Conservation (phyloP, 306 rosid genomes). For the Ormosia semicastrata region DNA sequence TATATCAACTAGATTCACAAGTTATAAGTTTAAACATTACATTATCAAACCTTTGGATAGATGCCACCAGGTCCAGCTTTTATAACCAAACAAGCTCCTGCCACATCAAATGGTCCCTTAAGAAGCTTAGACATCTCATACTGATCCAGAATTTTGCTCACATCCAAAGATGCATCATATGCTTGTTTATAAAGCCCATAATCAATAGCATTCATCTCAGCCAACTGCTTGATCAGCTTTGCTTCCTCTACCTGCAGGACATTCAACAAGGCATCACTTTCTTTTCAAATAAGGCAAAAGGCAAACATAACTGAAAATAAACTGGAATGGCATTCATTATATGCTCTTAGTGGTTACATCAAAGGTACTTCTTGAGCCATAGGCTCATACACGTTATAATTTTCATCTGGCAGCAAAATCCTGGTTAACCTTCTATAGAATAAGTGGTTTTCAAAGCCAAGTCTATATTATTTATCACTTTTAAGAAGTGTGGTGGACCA, state of each 20-base stretch:
- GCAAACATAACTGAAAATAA: neutral
- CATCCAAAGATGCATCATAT: constrained; percentile 68
- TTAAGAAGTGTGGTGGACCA: neutral
- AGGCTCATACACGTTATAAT: neutral
- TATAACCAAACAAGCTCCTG: constrained; percentile 76
- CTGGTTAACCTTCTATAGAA: neutral
- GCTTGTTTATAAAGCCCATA: constrained; percentile 79
- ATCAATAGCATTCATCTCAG: constrained; percentile 68
- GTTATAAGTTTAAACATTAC: constrained; percentile 17
- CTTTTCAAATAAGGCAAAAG: neutral
- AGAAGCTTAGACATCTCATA: constrained; percentile 84
- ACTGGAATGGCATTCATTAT: neutral
- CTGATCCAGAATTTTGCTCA: constrained; percentile 61
- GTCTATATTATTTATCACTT: neutral
- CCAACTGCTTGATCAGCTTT: constrained; percentile 68
- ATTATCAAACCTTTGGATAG: constrained; percentile 56
- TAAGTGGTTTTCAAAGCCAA: neutral
- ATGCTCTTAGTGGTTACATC: constrained; percentile 5
- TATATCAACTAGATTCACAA: neutral
- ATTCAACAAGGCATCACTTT: neutral
- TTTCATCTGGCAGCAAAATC: neutral
- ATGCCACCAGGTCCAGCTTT: constrained; percentile 51
- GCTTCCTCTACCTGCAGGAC: constrained; percentile 80
- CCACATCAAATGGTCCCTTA: constrained; percentile 67
- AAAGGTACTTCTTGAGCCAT: neutral